A percentile compares a stretch with the other conserved stretches of the same genome.
Conservation (phyloP, 2,329 filamentous ascomycete genomes). For the Talaromyces verruculosus region DNA sequence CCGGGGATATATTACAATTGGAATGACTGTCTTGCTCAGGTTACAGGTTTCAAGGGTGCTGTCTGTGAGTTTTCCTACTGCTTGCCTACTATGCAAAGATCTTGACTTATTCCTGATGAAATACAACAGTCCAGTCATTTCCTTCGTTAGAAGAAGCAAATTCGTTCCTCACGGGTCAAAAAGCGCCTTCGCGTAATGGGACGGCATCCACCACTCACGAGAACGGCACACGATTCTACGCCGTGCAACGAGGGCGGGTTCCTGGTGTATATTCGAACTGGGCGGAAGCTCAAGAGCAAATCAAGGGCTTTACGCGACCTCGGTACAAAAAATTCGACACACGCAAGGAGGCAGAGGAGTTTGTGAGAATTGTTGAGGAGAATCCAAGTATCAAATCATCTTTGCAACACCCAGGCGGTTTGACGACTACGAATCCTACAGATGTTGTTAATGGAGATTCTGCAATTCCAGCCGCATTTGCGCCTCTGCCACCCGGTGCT, state of each 20-base stretch:
- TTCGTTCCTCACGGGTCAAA: constrained; percentile 68
- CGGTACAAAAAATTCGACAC: constrained; percentile 69
- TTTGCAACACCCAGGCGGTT: constrained; percentile 36
- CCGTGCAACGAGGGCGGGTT: constrained; percentile 57
- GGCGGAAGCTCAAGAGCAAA: constrained; percentile 69
- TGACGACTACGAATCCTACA: constrained; percentile 43
- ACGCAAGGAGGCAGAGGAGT: constrained; percentile 72
- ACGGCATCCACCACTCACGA: constrained; percentile 35
- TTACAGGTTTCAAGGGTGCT: constrained; percentile 64
- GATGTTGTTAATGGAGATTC: constrained; percentile 41
- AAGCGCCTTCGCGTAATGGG: constrained; percentile 37
- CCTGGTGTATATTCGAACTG: constrained; percentile 66
- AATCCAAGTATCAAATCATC: constrained; percentile 19
- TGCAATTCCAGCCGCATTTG: constrained; percentile 54
- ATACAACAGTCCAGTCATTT: constrained; percentile 73
- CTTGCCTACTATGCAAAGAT: not conserved
- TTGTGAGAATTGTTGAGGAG: constrained; percentile 54
- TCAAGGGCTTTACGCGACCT: constrained; percentile 68
- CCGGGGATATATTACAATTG: constrained; percentile 66
- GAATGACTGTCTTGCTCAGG: constrained; percentile 62
- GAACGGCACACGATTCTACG: constrained; percentile 57
- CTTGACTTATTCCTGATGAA: not conserved
- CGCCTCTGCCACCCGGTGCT: constrained; percentile 55
- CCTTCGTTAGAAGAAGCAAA: constrained; percentile 71
- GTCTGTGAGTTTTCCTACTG: constrained; percentile 58